Evolutionary conservation across 768 basidiomycete species (phyloP).

Genomic region (Lepiota brunneoincarnata): DNA sequence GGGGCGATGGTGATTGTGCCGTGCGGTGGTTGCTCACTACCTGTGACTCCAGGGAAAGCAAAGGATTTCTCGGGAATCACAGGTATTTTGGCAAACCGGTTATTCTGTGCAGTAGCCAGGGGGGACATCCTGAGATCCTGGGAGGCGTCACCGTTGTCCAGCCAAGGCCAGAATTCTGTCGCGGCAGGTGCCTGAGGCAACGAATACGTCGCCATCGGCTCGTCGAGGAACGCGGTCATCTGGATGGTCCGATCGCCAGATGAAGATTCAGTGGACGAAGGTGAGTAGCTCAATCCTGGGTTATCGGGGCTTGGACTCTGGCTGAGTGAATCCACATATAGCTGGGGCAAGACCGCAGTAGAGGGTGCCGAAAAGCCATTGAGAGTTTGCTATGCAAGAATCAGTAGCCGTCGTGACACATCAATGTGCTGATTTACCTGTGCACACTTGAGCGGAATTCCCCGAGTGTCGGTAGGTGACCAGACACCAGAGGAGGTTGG

Average conservation of each 20-base stretch:
- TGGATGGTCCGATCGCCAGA: conserved; percentile 55
- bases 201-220: conserved; percentile 22
- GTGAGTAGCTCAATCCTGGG: conserved; percentile 56
- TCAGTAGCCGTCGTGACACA: not conserved
- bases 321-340: conserved; percentile 8
- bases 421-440: conserved; percentile 3
- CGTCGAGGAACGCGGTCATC: conserved; percentile 51
- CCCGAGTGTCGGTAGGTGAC: not conserved
- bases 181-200: conserved; percentile 3
- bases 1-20: not conserved
- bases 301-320: conserved; percentile 48
- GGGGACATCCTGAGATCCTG: conserved; percentile 4
- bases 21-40: not conserved
- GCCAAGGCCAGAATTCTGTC: conserved; percentile 23
- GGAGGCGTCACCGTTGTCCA: conserved; percentile 3
- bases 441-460: not conserved
- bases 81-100: not conserved
- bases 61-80: not conserved
- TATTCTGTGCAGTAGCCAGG: not conserved
- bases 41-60: not conserved
- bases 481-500: not conserved
- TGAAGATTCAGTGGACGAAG: conserved; percentile 56
- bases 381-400: conserved; percentile 11
- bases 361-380: not conserved
- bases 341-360: not conserved